Evolutionary conservation across 306 rosid genomes (phyloP), one percentile per base, ranked within the genome.

Genomic region (Abrus pulchellus): DNA sequence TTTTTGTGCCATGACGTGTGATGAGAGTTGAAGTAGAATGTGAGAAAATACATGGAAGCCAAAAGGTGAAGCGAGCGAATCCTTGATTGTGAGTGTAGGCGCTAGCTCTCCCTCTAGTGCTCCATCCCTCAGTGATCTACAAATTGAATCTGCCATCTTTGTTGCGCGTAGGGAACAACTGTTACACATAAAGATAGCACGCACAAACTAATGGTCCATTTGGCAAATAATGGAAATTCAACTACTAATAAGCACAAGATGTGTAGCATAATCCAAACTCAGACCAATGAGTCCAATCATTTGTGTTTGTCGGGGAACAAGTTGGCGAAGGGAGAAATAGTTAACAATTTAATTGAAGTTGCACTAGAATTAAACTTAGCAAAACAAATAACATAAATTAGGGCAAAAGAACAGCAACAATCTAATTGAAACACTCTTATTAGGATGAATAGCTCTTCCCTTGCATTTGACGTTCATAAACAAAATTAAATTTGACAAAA

Each of bases 21-120:
- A 80, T 12, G 90, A 92, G 71, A 89, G 91, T 84, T 90, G 95
- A 69, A 74, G 66, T 75, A 94, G 88, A 56, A 91, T 54, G 79
- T 93, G 85, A 27, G 92, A 66, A 82, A 93, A 91, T 6, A 92
- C 87, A 66, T 90, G 36, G 64, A 68, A 81, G n/a, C 86, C 90
- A 12, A 93, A 89, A 47, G 97, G 95, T 4, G 97, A 89, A 76
- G 88, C 66, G 12, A 85, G 75, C 43, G 88, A 79, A 87, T 93
- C 98, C 82, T 87, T 93, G 55, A 95, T 88, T 9, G 95, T 87
- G 80, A 95, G 93, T 82, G 94, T 83, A 0, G 95, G 91, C 0
- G 99, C 94, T 36, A 86, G 97, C 83, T 94, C 99, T 62, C 97
- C 99, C 85, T 91, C 93, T 45, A 90, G 84, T 1, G 85, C 92